Base-by-base conservation (phyloP, 345 rosid species). In the Physaria fendleri region DNA sequence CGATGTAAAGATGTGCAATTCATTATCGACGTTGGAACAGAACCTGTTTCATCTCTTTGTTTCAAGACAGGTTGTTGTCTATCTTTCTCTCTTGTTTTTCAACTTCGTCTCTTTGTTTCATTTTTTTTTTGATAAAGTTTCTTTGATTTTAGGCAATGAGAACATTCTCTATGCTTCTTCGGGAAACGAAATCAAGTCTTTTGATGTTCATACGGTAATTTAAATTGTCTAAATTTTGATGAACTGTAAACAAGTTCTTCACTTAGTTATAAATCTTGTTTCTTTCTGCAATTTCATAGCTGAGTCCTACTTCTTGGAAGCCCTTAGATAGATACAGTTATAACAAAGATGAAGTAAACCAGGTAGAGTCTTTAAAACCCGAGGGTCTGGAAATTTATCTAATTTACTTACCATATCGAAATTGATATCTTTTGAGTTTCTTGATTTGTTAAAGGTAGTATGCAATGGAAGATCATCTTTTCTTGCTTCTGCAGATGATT, bases 321-420 rank as follows among this genome's bases (percentile, higher is more conserved):
- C 75, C 83, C 11, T 75, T 85, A 75, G 87, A 82, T 76, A 68
- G 75, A 51, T 85, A 73, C 73, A 75, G 10, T 56, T 81, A 82
- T 72, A 91, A 88, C 58, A 91, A 82, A 82, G 98, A 85, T 55
- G 98, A 91, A 78, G 78, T 91, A 17, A 85, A 88, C 66, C 96
- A 91, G 92, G 98, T 88, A 59, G 32, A 29, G 6, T 20, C 33
- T 25, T 22, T 32, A 0, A 40, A 49, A 28, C 9, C 0, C 20
- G 3, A 3, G 43, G 49, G 47, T 51, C 11, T 52, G 13, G 10
- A 27, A 40, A 25, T 1, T 52, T 14, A 1, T 50, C n/a, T 8
- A 16, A 15, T 24, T 41, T 29, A 27, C 9, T 8, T 33, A 47
- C 39, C 3, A 12, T n/a, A 28, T 20, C 6, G 16, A 5, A 16